Evolutionary conservation across 352 stramenopile species (phyloP), one percentile per base, ranked within the genome.

Genomic region (Globisporangium spiculum): DNA sequence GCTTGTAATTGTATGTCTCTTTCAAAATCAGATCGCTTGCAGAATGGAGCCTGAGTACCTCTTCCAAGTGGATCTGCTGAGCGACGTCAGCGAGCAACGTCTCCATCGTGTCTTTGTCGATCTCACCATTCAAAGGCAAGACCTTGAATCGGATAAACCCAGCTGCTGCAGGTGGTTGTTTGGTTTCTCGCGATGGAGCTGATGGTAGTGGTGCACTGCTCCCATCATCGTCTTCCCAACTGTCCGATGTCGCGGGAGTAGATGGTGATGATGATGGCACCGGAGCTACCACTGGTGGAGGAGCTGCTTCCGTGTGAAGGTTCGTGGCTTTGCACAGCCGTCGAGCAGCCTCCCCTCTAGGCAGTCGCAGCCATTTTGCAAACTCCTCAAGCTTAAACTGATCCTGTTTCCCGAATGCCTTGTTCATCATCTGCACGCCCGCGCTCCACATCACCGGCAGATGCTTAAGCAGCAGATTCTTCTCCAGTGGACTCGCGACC

Each of bases 401-500:
- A 50, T 92, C 79, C 20, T 85, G 79, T 41, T 91, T 93, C 52
- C 77, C 75, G 16, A 81, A 83, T 14, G 78, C 72, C 60, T 90
- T 90, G 75, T 86, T 89, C 50, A 93, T 77, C 73, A 80, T 79
- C 4, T 54, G 44, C 12, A 91, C 14, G 30, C 72, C 72, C 0
- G 66, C 56, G 0, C 36, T 67, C 78, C 81, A 91, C 1, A 90
- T 48, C 16, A 66, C 63, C 14, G 69, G 70, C 18, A 84, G 54
- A 60, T 88, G 79, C 34, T 74, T 80, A 18, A 91, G 48, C 24
- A 72, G 38, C 12, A 77, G 52, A 41, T 72, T 76, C 67, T 73
- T 74, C 67, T 90, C 80, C 20, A 91, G 63, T 16, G 55, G 26
- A 0, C 74, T 74, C 58, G 85, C 77, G 4, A 26, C 9, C 16